Evolutionary conservation across 306 rosid species (phyloP).

Genomic region (Dryas alaskensis): DNA sequence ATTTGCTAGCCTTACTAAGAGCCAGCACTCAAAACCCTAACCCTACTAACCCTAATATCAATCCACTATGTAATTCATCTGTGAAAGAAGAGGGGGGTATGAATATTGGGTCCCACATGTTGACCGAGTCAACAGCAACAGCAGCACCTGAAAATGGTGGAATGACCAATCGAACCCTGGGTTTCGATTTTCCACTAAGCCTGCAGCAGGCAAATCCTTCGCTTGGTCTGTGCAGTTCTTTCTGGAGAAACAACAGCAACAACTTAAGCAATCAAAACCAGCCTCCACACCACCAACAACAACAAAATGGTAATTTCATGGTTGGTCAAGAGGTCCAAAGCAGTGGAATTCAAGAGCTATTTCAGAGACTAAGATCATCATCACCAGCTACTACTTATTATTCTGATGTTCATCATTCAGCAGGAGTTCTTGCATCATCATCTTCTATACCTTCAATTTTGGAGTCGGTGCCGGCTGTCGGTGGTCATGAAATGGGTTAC

Average conservation of each 20-base stretch:
- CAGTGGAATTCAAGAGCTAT: slow-evolving; percentile 71
- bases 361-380: slow-evolving; percentile 67
- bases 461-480: slow-evolving; percentile 54
- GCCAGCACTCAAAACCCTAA: slow-evolving; percentile 51
- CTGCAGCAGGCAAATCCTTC: slow-evolving; percentile 40
- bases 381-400: slow-evolving; percentile 27
- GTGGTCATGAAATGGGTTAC: slow-evolving; percentile 66
- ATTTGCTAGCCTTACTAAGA: slow-evolving; percentile 58
- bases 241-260: slow-evolving; percentile 52
- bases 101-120: slow-evolving; percentile 47
- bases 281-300: slow-evolving; percentile 26
- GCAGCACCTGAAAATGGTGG: slow-evolving; percentile 16
- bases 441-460: slow-evolving; percentile 46
- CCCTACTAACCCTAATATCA: slow-evolving; percentile 56
- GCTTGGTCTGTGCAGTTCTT: slow-evolving; percentile 54
- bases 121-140: slow-evolving; percentile 36
- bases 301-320: slow-evolving; percentile 33
- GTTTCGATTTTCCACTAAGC: slow-evolving; percentile 44
- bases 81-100: slow-evolving; percentile 57
- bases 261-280: slow-evolving; percentile 30
- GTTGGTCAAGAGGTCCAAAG: slow-evolving; percentile 43
- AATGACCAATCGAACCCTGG: slow-evolving; percentile 38
- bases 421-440: slow-evolving; percentile 7
- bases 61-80: slow-evolving; percentile 13
- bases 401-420: neutral